Conservation (phyloP, 164 flowering plant genomes). For the Cinnamomum chago region DNA sequence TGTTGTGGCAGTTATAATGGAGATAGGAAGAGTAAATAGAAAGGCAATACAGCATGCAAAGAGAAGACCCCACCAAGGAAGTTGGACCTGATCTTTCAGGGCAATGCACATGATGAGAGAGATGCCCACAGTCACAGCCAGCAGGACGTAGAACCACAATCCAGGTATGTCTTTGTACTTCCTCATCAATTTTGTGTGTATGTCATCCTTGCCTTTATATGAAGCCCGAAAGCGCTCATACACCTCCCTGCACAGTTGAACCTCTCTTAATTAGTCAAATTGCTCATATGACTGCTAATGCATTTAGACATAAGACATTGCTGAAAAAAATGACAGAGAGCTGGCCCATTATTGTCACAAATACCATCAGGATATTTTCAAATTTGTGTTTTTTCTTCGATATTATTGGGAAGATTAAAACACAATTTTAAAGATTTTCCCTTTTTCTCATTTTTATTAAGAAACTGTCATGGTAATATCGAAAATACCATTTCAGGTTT, state of each 20-base stretch:
- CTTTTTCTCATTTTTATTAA: too few relatives aligned
- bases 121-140: constrained; percentile 27
- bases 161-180: constrained; percentile 56
- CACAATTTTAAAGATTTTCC: too few relatives aligned
- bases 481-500: too few relatives aligned
- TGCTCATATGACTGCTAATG: too few relatives aligned
- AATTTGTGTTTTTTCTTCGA: too few relatives aligned
- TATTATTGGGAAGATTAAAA: too few relatives aligned
- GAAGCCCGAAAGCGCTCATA: constrained; percentile 28
- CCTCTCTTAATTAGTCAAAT: background rate
- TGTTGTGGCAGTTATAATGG: constrained; percentile 84
- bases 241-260: constrained; percentile 39
- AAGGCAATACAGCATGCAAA: constrained; percentile 54
- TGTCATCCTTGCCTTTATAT: constrained; percentile 38
- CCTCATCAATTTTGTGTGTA: constrained; percentile 76
- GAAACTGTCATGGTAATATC: too few relatives aligned
- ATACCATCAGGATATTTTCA: too few relatives aligned
- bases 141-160: constrained; percentile 66
- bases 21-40: constrained; percentile 68
- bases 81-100: constrained; percentile 57
- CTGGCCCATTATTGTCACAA: too few relatives aligned
- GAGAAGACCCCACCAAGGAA: constrained; percentile 90
- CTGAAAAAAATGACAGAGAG: too few relatives aligned
- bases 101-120: constrained; percentile 56
- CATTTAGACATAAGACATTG: too few relatives aligned